These are phyloP conservation scores for Arabidopsis thaliana DNA, from an alignment of 345 rosid genomes.

Conservation along the genomic window TAIR10.1 NC_003070.9:29974501-29975000, in stretches of 20 bases:
- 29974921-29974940: neutral
- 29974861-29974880: neutral
- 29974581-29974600: neutral
- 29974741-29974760: slow-evolving; percentile 91
- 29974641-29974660: slow-evolving; percentile 86
- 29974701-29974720: slow-evolving; percentile 92
- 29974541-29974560: slow-evolving; percentile 12
- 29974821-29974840: slow-evolving; percentile 12
- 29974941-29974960: neutral
- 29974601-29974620: neutral
- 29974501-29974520: neutral
- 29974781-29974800: slow-evolving; percentile 96
- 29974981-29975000: neutral
- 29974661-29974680: slow-evolving; percentile 98
- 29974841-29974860: neutral
- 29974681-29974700: slow-evolving; percentile 82
- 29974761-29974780: slow-evolving; percentile 94
- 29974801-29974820: slow-evolving; percentile 79
- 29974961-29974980: slow-evolving; percentile 34
- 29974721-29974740: slow-evolving; percentile 97
- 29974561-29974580: neutral
- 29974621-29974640: neutral
- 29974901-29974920: slow-evolving; percentile 8
- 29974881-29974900: slow-evolving; percentile 12
- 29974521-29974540: slow-evolving; percentile 8